These are phyloP conservation scores for Aspergillus homomorphus DNA, from an alignment of 495 filamentous ascomycete species.

Conservation along the genomic window DNA sequence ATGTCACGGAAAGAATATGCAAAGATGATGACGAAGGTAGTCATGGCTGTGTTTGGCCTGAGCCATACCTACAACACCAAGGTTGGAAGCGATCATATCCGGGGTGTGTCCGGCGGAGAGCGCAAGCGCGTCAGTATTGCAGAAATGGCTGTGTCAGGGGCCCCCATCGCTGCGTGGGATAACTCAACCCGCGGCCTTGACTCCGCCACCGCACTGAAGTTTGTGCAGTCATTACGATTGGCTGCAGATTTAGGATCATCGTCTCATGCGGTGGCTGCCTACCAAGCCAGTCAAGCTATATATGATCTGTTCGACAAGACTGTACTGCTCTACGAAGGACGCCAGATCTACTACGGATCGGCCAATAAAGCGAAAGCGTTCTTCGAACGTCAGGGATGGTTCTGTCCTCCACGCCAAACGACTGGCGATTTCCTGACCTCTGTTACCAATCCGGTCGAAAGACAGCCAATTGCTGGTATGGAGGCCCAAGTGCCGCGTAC, in stretches of 20 bases:
- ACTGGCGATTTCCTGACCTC: slow-evolving; percentile 6
- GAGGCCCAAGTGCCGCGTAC: slow-evolving; percentile 4
- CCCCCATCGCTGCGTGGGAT: slow-evolving; percentile 3
- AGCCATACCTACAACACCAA: slow-evolving; percentile 11
- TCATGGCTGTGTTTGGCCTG: slow-evolving; percentile 6
- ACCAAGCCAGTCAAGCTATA: slow-evolving; percentile 5
- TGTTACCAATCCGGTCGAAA: background rate
- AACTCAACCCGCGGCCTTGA: slow-evolving; percentile 8
- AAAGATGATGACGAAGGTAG: background rate
- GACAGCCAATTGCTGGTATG: background rate
- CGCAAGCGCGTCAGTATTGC: slow-evolving; percentile 10
- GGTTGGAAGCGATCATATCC: slow-evolving; percentile 6
- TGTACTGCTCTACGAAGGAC: slow-evolving; percentile 9
- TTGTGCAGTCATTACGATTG: background rate
- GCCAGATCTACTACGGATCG: slow-evolving; percentile 10
- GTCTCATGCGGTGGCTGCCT: background rate
- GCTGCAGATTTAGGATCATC: background rate
- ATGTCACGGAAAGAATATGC: slow-evolving; percentile 1
- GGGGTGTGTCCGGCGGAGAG: slow-evolving; percentile 9
- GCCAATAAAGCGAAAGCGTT: background rate
- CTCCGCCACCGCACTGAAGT: background rate
- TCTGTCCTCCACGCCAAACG: background rate
- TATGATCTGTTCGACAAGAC: slow-evolving; percentile 13
- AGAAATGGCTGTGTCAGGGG: background rate
- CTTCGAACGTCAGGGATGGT: slow-evolving; percentile 7